Base-by-base conservation (phyloP, 192 early-diverging fungal genomes). In the Podila epigama region DNA sequence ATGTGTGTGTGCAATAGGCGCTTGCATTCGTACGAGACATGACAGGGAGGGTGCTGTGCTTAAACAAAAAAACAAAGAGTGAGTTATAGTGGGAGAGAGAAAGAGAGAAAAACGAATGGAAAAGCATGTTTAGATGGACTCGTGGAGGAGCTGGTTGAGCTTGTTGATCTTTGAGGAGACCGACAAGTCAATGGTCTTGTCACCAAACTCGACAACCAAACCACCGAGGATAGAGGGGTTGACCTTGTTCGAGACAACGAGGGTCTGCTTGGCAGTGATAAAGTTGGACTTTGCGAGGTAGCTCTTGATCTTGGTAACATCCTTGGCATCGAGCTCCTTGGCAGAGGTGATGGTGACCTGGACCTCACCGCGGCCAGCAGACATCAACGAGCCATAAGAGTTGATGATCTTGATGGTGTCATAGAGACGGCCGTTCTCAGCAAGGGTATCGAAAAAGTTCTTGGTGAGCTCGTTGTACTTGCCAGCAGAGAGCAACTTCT, bases 141-240 rank as follows among this genome's bases (percentile, higher is more conserved):
- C 33, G 1, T 57, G 55, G 66, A 99, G 79, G 60, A 97, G 84
- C 83, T 94, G 90, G 89, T 99, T 95, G 41, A 99, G 89, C 92
- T 97, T 99, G 85, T 91, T 89, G 79, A 99, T 87, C 82, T 93
- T 95, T 85, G 93, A 90, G 36, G 95, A 90, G 60, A 96, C 95
- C 20, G 96, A 96, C 85, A 99, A 91, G 82, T 99, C 97, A 73
- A 99, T 97, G 75, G 95, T 97, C 86, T 95, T 94, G 87, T 96
- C 97, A 71, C 97, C 96, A 82, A 97, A 86, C 83, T 99, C 97
- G 56, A 99, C 92, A 79, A 97, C 85, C 83, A 99, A 89, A 69
- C 97, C 97, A 79, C 97, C 97, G 61, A 99, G 79, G 71, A 99
- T 94, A 79, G 87, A 82, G 63, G 96, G 90, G 84, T 97, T 94